Base-by-base conservation (phyloP, 192 early-diverging fungal species). In the Funneliformis geosporum region DNA sequence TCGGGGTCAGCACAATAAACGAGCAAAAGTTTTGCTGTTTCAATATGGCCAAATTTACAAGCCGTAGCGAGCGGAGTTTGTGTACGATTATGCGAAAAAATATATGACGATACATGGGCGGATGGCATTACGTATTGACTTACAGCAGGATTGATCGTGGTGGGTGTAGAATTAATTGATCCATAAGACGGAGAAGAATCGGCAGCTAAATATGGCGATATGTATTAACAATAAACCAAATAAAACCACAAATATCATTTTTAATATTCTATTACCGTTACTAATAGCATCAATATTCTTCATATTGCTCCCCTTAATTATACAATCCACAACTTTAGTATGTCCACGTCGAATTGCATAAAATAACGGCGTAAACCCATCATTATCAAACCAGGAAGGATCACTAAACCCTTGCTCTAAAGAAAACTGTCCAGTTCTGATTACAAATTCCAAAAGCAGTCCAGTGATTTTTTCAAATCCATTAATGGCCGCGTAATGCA, bases 291-390 rank as follows among this genome's bases (percentile, higher is more conserved):
- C 89, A 7, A 89, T 83, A 60, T 93, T 80, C 10, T 77, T 69
- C 47, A 91, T 89, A 1, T 83, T 61, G 5, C 90, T 88, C 60
- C 84, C 79, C 16, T 89, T 86, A 33, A 93, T 83, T 25, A 93
- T 79, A 6, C 84, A 81, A 28, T 85, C 80, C 14, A 88, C 80
- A 25, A 87, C 83, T 6, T 72, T 78, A 16, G 87, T 80, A 25
- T 90, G 81, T 4, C 90, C 89, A 73, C 83, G 83, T 5, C 89
- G 79, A 0, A 92, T 88, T 18, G 89, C 90, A 55, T 89, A 90
- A 67, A 93, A 90, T 1, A 93, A 43, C 5, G 92, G 92, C 4
- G 87, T 89, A 79, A 88, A 86, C 2, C 90, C 92, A 77, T 93
- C 90, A n/a, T 87, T 80, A 71, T 93, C 92, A n/a, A 85, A 79